Evolutionary conservation across 2,329 filamentous ascomycete genomes (phyloP), one percentile per base, ranked within the genome.

Genomic region (Diaporthe amygdali): DNA sequence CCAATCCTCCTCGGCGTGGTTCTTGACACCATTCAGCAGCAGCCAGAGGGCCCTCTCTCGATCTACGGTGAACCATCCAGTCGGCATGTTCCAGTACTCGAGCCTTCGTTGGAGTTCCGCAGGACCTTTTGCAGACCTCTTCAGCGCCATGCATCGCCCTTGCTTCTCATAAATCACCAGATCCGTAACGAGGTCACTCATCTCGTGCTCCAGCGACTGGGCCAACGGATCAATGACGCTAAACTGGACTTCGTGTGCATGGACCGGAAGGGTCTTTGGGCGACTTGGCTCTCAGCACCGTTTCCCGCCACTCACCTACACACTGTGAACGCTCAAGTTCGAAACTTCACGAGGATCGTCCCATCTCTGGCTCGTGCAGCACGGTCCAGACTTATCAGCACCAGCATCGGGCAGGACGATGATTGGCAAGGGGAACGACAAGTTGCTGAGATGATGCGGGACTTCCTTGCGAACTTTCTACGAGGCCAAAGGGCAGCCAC

Each of bases 251-350:
- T 32, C 9, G 5, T 22, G 0, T 32, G 8, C 37, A 5, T 10
- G 1, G 3, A 12, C 0, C 8, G 1, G 3, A 0, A 4, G 1
- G 12, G 37, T 2, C 6, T 30, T 2, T n/a, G 37, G 5, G 55
- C 17, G 2, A 63, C 56, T 3, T 63, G 56, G 56, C 56, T 63
- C 10, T 47, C 27, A 2, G 56, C 27, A 7, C 56, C 56, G 25
- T 47, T 63, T 47, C 56, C 56, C 2, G 6, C 27, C 27, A 25
- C 2, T 6, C 5, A 47, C 47, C 20, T 47, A 2, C 32, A 63
- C 6, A 47, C 3, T 22, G 0, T 63, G 5, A 39, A 63, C 12
- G 14, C 1, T 2, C 27, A 63, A 20, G 17, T 63, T 17, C 27
- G 39, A 22, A 2, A 17, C 5, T 34, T 32, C 8, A n/a, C n/a